A percentile compares a stretch with the other conserved stretches of the same genome.
Conservation (phyloP, 768 basidiomycete genomes). For the Hortiboletus campestris region DNA sequence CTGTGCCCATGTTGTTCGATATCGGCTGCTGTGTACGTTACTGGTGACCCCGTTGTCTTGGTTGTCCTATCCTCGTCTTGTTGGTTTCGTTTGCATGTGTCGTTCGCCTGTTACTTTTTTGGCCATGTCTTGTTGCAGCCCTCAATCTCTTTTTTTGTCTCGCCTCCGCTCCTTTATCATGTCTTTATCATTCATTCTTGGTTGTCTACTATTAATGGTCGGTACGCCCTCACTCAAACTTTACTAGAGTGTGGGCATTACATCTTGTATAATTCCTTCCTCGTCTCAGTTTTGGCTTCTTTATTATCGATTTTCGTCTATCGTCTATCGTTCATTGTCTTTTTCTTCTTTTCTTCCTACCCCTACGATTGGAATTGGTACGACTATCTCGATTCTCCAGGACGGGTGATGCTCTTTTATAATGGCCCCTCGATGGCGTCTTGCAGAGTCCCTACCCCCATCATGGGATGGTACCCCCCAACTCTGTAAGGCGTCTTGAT, state of each 20-base stretch:
- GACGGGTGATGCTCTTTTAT: background rate
- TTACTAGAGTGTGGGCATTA: background rate
- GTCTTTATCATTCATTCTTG: background rate
- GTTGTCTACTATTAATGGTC: background rate
- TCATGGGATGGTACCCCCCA: background rate
- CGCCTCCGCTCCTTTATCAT: background rate
- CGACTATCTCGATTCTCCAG: background rate
- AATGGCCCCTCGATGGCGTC: slow-evolving; percentile 5
- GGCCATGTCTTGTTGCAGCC: background rate
- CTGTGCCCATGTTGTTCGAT: background rate
- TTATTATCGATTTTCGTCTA: slow-evolving; percentile 6
- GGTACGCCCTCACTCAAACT: background rate
- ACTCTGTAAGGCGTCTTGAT: slow-evolving; percentile 9
- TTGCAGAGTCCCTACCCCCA: slow-evolving; percentile 5
- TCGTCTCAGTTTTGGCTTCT: background rate
- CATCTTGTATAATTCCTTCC: slow-evolving; percentile 13
- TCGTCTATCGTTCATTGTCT: background rate
- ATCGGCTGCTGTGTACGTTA: slow-evolving; percentile 9
- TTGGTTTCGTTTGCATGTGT: slow-evolving; percentile 2
- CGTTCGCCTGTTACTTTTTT: background rate
- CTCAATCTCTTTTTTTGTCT: background rate
- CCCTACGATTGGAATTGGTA: background rate
- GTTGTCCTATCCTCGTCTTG: background rate
- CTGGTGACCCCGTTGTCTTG: slow-evolving; percentile 1
- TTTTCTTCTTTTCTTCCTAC: background rate